These are phyloP conservation scores for Jaapia argillacea DNA, from an alignment of 768 basidiomycete genomes.

Conservation along the genomic window DNA sequence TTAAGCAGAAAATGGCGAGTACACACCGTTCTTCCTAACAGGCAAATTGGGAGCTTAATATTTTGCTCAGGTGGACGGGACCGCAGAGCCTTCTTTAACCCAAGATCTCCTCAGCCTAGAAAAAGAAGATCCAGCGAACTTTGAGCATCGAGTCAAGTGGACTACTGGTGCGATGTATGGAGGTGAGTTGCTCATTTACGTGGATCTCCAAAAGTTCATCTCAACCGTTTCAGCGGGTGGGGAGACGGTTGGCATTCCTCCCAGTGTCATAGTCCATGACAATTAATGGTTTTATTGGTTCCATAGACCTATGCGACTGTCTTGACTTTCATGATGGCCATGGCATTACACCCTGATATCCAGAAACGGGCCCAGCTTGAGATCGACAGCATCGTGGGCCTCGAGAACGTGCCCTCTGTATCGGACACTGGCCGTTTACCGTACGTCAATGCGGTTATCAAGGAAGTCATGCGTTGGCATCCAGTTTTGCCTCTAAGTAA, in stretches of 20 bases:
- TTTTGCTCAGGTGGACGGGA: constrained; percentile 5
- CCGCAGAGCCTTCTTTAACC: constrained; percentile 9
- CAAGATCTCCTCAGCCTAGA: constrained; percentile 9
- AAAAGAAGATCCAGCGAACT: background rate
- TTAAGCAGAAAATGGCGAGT: no score
- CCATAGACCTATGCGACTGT: background rate
- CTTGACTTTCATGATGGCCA: background rate
- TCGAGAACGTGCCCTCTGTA: background rate
- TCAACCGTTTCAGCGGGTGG: no score
- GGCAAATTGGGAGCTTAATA: constrained; percentile 4
- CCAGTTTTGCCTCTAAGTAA: constrained; percentile 5
- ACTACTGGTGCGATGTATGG: no score
- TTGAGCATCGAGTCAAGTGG: no score
- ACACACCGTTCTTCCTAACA: no score
- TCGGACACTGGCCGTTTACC: background rate
- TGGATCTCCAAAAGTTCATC: no score
- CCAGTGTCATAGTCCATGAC: no score
- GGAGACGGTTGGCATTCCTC: no score
- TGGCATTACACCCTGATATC: background rate
- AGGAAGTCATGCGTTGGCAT: background rate
- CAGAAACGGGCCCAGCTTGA: background rate
- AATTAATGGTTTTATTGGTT: no score
- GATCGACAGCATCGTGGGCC: background rate
- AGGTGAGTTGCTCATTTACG: no score
- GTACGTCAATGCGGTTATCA: background rate